Base-by-base conservation (phyloP, 768 basidiomycete genomes). In the Rhizopogon rudus region DNA sequence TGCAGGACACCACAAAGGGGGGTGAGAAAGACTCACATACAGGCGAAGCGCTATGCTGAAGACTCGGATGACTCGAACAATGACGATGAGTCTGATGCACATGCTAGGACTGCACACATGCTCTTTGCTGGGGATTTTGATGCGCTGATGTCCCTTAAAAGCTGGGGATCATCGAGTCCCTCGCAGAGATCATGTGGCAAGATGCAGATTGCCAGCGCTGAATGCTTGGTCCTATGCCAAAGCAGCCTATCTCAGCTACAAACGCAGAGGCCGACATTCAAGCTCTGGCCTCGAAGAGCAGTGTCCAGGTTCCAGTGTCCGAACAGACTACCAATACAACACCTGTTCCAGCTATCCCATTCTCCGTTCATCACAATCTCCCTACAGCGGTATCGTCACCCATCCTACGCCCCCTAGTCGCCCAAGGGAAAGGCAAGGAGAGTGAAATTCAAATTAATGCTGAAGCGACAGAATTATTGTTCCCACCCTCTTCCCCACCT, bases 31-130 rank as follows among this genome's bases (percentile, higher is more conserved):
- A 37, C 14, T 10, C 29, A 2, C 5, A 44, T 25, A 25, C 25
- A 25, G 25, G 25, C 44, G 3, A 51, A 41, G 37, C 46, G 37
- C 13, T 41, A 59, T 42, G 33, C 46, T 10, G 73, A 71, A 40
- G 73, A 71, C 44, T 80, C 81, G 44, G 79, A 80, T 16, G 60
- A 68, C 16, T 74, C 75, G 31, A 73, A 73, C 3, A 66, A 76
- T 17, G 72, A 72, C 6, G 76, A 71, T 5, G 77, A 69, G 43
- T 73, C 73, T 22, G 71, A 77, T 45, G 81, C 78, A n/a, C 76
- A 78, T 20, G 82, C 76, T 14, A 71, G 75, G 51, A 84, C 81
- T 6, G 84, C 85, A 0, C 79, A 85, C 59, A 56, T 65, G 3
- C 63, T 88, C 3, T 88, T 87, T 56, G 60, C 64, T 1, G 66